These are phyloP conservation scores for Chalciporus pseudorubinellus DNA, from an alignment of 768 basidiomycete genomes.

Conservation along the genomic window DNA sequence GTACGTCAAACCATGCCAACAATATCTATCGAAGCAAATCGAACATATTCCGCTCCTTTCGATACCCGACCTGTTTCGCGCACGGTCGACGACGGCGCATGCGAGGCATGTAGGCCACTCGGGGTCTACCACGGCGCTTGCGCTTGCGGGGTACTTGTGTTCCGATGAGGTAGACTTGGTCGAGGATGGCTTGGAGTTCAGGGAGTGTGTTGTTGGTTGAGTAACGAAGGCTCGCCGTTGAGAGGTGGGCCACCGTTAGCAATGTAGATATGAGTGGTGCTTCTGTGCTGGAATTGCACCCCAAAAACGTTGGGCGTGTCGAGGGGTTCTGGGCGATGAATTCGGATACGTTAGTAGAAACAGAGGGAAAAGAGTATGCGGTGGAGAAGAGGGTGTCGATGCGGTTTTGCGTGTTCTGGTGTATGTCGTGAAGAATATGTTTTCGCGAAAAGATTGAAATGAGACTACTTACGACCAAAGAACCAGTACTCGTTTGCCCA, in stretches of 20 bases:
- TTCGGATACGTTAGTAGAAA: conserved; percentile 13
- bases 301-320: conserved; percentile 36
- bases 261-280: conserved; percentile 50
- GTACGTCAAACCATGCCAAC: conserved; percentile 9
- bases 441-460: background rate
- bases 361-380: conserved; percentile 14
- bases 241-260: conserved; percentile 45
- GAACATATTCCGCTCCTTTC: conserved; percentile 19
- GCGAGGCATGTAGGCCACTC: conserved; percentile 45
- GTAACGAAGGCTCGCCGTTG: conserved; percentile 33
- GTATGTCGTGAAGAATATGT: background rate
- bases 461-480: conserved; percentile 1
- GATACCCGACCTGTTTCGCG: conserved; percentile 20
- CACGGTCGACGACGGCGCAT: conserved; percentile 45
- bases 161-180: conserved; percentile 39
- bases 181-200: conserved; percentile 40
- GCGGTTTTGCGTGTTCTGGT: conserved; percentile 4
- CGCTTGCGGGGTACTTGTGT: conserved; percentile 35
- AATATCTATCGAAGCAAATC: conserved; percentile 20
- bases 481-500: conserved; percentile 6
- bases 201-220: conserved; percentile 27
- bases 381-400: conserved; percentile 7
- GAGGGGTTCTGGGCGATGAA: conserved; percentile 31
- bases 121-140: conserved; percentile 28
- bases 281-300: conserved; percentile 29